These are phyloP conservation scores for Baorangia bicolor DNA, from an alignment of 768 basidiomycete species.

Conservation along the genomic window DNA sequence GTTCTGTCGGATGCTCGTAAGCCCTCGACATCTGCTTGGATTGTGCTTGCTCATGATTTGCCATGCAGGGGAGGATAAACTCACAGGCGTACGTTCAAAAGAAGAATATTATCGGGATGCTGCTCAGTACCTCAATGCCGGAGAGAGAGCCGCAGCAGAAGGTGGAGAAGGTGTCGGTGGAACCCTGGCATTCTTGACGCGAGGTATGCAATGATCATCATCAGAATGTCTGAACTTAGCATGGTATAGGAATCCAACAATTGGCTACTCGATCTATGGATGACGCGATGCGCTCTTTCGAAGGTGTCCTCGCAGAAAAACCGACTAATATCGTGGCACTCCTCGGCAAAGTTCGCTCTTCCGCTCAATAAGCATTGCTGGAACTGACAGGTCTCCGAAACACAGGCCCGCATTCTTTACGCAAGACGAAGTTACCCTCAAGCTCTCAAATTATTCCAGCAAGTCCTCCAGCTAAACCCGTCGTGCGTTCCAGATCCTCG, in stretches of 20 bases:
- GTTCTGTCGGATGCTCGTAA: conserved; percentile 70
- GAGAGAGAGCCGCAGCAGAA: conserved; percentile 53
- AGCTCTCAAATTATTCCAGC: conserved; percentile 84
- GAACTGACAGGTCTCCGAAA: neutral
- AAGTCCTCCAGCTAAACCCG: conserved; percentile 75
- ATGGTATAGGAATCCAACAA: conserved; percentile 68
- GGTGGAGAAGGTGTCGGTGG: conserved; percentile 58
- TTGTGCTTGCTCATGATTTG: neutral
- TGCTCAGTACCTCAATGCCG: conserved; percentile 63
- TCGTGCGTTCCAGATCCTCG: conserved; percentile 87
- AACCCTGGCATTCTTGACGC: conserved; percentile 60
- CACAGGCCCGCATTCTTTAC: conserved; percentile 81
- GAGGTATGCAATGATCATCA: conserved; percentile 46
- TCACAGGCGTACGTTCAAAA: conserved; percentile 58
- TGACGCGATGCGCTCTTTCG: conserved; percentile 79
- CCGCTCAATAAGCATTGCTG: neutral
- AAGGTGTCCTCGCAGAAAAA: conserved; percentile 70
- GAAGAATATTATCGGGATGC: conserved; percentile 71
- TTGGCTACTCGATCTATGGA: conserved; percentile 79
- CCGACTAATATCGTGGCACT: conserved; percentile 88
- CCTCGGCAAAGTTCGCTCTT: conserved; percentile 67
- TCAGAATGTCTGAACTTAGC: neutral
- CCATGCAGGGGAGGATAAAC: conserved; percentile 59
- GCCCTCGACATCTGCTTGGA: conserved; percentile 20
- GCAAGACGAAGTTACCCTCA: conserved; percentile 72